phyloP scores from a whole-genome alignment of 345 rosid species.

The Linum tenue region DNA sequence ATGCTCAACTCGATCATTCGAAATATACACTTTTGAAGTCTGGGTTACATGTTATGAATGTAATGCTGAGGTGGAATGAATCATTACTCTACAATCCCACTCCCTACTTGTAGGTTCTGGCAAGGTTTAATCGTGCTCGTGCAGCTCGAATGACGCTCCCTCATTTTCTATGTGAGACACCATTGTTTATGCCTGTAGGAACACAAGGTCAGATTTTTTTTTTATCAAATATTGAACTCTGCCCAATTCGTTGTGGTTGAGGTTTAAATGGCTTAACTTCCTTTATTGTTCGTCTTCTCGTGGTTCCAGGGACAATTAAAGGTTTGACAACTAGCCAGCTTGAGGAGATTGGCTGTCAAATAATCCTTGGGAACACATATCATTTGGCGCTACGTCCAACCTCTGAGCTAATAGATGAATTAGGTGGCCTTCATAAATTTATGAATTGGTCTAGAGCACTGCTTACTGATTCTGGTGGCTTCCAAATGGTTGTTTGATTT shows the following conservation, averaged over 20 bases:
- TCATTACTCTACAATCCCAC: neutral
- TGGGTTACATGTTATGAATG: no score
- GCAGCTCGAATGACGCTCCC: constrained; percentile 69
- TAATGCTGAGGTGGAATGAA: neutral
- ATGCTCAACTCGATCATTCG: no score
- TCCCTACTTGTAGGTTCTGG: constrained; percentile 36
- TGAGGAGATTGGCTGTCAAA: constrained; percentile 84
- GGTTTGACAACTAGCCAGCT: constrained; percentile 65
- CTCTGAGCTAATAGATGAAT: constrained; percentile 62
- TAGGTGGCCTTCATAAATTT: constrained; percentile 74
- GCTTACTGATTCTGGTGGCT: constrained; percentile 87
- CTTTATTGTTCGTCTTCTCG: constrained; percentile 10
- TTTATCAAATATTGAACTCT: neutral
- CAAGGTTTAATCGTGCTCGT: constrained; percentile 73
- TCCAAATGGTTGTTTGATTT: constrained; percentile 56
- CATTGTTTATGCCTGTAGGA: constrained; percentile 82
- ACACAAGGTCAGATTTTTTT: constrained; percentile 78
- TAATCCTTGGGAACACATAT: constrained; percentile 76
- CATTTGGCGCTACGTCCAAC: constrained; percentile 81
- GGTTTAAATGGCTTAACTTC: neutral
- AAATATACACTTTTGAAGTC: no score
- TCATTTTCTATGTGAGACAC: constrained; percentile 58
- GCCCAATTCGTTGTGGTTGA: neutral
- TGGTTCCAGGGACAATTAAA: constrained; percentile 60
- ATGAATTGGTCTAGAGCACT: constrained; percentile 82